phyloP scores from a whole-genome alignment of 164 flowering plant species.

The Umbellularia californica region DNA sequence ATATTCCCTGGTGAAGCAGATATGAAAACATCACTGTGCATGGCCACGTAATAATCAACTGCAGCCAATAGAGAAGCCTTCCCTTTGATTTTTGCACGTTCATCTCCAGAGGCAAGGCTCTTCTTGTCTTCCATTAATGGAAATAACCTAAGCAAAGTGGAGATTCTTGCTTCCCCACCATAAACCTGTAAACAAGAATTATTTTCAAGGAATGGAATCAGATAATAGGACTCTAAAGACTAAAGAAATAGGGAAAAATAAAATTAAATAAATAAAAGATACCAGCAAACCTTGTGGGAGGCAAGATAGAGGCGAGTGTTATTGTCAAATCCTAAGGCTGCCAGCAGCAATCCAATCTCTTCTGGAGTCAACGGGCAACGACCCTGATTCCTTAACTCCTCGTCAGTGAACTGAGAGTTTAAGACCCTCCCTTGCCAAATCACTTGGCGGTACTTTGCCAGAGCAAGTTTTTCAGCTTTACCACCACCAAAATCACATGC shows the following conservation, averaged over 20 bases:
- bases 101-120: conserved; percentile 78
- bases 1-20: conserved; percentile 99
- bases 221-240: not conserved
- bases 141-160: conserved; percentile 60
- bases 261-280: not conserved
- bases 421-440: conserved; percentile 96
- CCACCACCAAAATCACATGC: conserved; percentile 99
- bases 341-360: conserved; percentile 87
- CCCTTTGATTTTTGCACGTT: conserved; percentile 62
- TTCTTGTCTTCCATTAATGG: conserved; percentile 93
- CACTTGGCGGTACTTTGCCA: conserved; percentile 84
- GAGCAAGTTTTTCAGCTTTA: conserved; percentile 85
- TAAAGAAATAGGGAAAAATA: not conserved
- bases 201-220: not conserved
- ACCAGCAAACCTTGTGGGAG: conserved; percentile 78
- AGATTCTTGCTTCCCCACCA: conserved; percentile 95
- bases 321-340: conserved; percentile 91
- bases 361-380: conserved; percentile 99
- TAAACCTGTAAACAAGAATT: conserved; percentile 55
- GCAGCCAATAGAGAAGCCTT: conserved; percentile 96
- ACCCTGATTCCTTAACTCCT: conserved; percentile 84
- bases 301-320: conserved; percentile 92
- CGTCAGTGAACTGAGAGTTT: conserved; percentile 93
- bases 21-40: conserved; percentile 94
- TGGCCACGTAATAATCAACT: conserved; percentile 85